Percentiles rank a stretch among this genome's conserved stretches.
These are phyloP conservation scores for Diaporthe ampelina DNA, from an alignment of 2,329 filamentous ascomycete genomes.

Conservation along the genomic window DNA sequence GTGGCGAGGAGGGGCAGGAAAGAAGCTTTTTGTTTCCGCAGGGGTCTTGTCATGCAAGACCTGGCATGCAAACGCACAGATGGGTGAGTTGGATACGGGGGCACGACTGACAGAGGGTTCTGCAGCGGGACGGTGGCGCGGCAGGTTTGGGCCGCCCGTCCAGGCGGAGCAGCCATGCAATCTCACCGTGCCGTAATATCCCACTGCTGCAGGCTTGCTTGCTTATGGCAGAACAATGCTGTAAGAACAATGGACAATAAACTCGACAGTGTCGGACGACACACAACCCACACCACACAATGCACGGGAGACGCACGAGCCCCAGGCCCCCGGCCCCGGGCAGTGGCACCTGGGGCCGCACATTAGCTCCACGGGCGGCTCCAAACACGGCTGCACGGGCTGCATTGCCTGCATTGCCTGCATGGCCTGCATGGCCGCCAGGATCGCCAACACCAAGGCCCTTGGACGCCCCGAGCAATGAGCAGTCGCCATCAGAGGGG, in stretches of 20 bases:
- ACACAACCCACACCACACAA: no score
- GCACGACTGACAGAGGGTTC: constrained; percentile 11
- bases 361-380: constrained; percentile 22
- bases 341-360: constrained; percentile 15
- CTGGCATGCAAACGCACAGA: no score
- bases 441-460: constrained; percentile 21
- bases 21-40: constrained; percentile 21
- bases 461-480: no score
- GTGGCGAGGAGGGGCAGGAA: not conserved
- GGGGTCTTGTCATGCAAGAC: constrained; percentile 3
- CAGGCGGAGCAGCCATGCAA: not conserved
- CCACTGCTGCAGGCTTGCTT: not conserved
- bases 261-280: constrained; percentile 9
- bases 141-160: not conserved
- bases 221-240: not conserved
- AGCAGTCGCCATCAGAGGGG: no score
- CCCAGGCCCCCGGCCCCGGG: constrained; percentile 15
- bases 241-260: constrained; percentile 5
- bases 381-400: constrained; percentile 13
- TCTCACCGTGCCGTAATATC: constrained; percentile 11
- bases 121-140: constrained; percentile 11
- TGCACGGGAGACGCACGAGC: not conserved
- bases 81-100: not conserved
- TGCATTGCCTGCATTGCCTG: constrained; percentile 2
- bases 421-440: constrained; percentile 4